Evolutionary conservation across 2,329 filamentous ascomycete species (phyloP), one percentile per base, ranked within the genome.

Genomic region (Phialemonium atrogriseum): DNA sequence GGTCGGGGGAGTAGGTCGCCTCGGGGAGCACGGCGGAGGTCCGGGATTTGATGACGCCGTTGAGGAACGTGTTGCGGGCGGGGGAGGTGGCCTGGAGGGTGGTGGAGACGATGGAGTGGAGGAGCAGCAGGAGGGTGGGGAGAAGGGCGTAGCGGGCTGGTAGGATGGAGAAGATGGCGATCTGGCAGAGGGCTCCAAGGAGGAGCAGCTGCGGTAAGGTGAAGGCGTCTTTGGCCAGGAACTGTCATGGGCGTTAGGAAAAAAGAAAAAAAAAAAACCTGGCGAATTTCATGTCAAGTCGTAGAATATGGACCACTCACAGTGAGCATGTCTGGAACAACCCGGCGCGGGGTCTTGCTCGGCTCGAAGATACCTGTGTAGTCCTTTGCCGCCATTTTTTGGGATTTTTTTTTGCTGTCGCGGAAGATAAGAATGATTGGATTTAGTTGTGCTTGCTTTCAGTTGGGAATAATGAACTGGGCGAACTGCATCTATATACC

Each of bases 111-210:
- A 50, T 25, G 12, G 51, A 48, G 40, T 48, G 45, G 19, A 59
- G 43, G 7, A 55, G 31, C 15, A 62, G 18, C 9, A 40, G 30
- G 12, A 40, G 31, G 5, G 50, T 33, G 5, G 59, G 61, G 1
- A 63, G 39, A 5, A 56, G 29, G 30, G 54, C 54, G 45, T 50
- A 60, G 21, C 49, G 50, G 4, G 41, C 11, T 3, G 59, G 59
- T 2, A 66, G 43, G 10, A 50, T 6, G 12, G 48, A 35, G 12
- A 49, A 54, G 17, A 64, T 34, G 26, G 41, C 11, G 13, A 51
- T 41, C 37, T 66, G 62, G 4, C 47, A 12, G 5, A 55, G 14
- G 11, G 57, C 59, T 9, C 57, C 59, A 11, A 55, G 28, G 11
- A 54, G 36, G 9, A 59, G 25, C 7, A 54, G 43, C 4, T 51